These are phyloP conservation scores for Boletus smithii DNA, from an alignment of 1,284 basidiomycete species.

Conservation along the genomic window DNA sequence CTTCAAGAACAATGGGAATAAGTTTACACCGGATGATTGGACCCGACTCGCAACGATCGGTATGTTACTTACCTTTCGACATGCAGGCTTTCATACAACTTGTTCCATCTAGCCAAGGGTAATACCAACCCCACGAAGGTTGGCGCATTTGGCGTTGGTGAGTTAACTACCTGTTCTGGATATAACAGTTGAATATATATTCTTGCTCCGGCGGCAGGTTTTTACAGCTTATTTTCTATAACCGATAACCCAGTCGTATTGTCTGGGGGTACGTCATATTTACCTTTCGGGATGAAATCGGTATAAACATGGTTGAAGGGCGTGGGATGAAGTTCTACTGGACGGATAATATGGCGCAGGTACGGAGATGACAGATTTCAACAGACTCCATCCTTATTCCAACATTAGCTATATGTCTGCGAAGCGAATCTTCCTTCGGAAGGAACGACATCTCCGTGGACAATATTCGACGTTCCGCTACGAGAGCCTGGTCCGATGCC, in stretches of 20 bases:
- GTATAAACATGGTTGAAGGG: neutral
- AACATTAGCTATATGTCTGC: neutral
- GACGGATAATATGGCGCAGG: neutral
- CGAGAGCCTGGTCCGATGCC: constrained; percentile 81
- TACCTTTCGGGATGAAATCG: neutral
- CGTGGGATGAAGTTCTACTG: constrained; percentile 77
- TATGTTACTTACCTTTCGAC: constrained; percentile 27
- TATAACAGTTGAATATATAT: neutral
- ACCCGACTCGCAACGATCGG: constrained; percentile 81
- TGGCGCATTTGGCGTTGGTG: constrained; percentile 47
- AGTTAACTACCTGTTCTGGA: constrained; percentile 48
- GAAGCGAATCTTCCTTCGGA: neutral
- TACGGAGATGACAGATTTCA: neutral
- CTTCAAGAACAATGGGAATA: constrained; percentile 83
- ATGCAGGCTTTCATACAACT: neutral
- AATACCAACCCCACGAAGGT: constrained; percentile 73
- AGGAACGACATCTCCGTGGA: constrained; percentile 62
- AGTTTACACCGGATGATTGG: constrained; percentile 83
- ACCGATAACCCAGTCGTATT: neutral
- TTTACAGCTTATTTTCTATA: constrained; percentile 10
- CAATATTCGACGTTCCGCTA: constrained; percentile 84
- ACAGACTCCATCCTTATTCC: neutral
- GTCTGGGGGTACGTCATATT: neutral
- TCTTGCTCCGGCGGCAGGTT: neutral
- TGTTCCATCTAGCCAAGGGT: constrained; percentile 56